Percentiles rank a stretch among this genome's conserved stretches.
These are phyloP conservation scores for Porcisia hertigi DNA, from an alignment of 208 protist species.

Conservation along the genomic window DNA sequence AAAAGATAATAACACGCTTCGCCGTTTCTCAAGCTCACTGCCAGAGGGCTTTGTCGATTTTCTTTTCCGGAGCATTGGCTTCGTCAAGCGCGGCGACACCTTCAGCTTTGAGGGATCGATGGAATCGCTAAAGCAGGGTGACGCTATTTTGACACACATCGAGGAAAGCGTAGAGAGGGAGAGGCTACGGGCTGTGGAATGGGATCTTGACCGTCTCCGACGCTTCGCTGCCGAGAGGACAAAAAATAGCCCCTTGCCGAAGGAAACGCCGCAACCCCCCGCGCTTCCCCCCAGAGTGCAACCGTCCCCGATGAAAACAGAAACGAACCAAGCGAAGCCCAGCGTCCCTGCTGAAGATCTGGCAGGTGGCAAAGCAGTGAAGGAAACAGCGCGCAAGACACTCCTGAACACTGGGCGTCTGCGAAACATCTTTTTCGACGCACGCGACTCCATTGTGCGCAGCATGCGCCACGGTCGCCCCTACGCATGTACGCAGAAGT, in stretches of 20 bases:
- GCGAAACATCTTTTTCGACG: slow-evolving; percentile 83
- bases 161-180: slow-evolving; percentile 42
- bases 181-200: slow-evolving; percentile 8
- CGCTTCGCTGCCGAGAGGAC: background rate
- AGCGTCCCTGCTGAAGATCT: slow-evolving; percentile 16
- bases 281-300: background rate
- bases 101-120: slow-evolving; percentile 53
- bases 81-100: slow-evolving; percentile 31
- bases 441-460: slow-evolving; percentile 58
- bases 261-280: background rate
- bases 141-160: slow-evolving; percentile 49
- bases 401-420: slow-evolving; percentile 76
- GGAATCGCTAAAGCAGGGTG: slow-evolving; percentile 41
- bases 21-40: slow-evolving; percentile 26
- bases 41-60: slow-evolving; percentile 36
- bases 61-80: slow-evolving; percentile 60
- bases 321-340: background rate
- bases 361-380: slow-evolving; percentile 8
- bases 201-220: slow-evolving; percentile 12
- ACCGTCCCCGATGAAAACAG: background rate
- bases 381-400: slow-evolving; percentile 42
- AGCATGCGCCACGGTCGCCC: slow-evolving; percentile 72
- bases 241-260: slow-evolving; percentile 5
- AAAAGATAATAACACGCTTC: slow-evolving; percentile 49
- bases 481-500: slow-evolving; percentile 77